phyloP scores from a whole-genome alignment of 2,329 filamentous ascomycete species.

The Achaetomium macrosporum region DNA sequence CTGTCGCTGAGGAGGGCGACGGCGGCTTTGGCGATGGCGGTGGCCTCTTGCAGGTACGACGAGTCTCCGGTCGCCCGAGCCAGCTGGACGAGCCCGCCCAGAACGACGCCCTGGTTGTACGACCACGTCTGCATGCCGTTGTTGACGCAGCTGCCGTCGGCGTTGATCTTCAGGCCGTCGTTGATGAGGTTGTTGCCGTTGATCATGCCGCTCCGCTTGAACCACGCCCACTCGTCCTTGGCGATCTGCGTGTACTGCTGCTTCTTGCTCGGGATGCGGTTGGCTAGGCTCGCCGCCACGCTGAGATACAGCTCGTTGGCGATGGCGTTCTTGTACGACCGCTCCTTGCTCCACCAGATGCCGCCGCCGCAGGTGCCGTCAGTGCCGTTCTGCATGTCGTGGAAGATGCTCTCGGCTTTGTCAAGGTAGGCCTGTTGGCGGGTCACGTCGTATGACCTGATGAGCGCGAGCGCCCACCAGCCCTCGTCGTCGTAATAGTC shows the following conservation, averaged over 20 bases:
- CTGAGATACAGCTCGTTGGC: conserved; percentile 53
- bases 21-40: conserved; percentile 46
- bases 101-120: conserved; percentile 53
- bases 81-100: conserved; percentile 48
- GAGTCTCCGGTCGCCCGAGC: conserved; percentile 37
- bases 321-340: conserved; percentile 46
- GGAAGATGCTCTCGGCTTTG: conserved; percentile 47
- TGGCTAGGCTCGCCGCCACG: conserved; percentile 48
- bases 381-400: conserved; percentile 46
- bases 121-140: conserved; percentile 43
- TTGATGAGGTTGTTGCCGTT: conserved; percentile 45
- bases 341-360: conserved; percentile 52
- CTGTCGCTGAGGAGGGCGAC: conserved; percentile 38
- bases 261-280: conserved; percentile 35
- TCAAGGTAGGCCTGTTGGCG: conserved; percentile 42
- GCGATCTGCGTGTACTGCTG: conserved; percentile 43
- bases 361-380: conserved; percentile 46
- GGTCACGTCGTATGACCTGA: conserved; percentile 48
- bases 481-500: conserved; percentile 56
- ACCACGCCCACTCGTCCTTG: conserved; percentile 46
- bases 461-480: conserved; percentile 57
- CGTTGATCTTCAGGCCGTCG: conserved; percentile 42
- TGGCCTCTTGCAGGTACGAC: conserved; percentile 36
- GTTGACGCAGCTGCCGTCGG: conserved; percentile 42
- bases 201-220: conserved; percentile 44